phyloP scores from a whole-genome alignment of 192 early-diverging fungal species.

The Coemansia sp. region DNA sequence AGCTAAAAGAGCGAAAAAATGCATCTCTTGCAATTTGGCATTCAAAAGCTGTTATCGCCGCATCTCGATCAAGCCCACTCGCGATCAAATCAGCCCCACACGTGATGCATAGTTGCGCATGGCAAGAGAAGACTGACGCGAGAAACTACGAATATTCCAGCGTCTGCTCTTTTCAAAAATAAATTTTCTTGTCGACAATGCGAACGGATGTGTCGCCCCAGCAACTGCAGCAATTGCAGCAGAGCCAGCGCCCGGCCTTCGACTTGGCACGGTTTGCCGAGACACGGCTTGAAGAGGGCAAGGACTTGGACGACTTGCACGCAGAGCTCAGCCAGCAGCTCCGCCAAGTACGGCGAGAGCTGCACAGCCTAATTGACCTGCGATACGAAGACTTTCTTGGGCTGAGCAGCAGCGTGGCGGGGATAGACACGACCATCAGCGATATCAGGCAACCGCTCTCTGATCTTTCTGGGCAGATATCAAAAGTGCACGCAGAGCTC shows the following conservation, averaged over 20 bases:
- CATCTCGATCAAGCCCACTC: neutral
- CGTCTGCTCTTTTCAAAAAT: neutral
- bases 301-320: conserved; percentile 20
- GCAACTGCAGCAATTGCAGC: neutral
- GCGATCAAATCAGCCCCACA: neutral
- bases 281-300: conserved; percentile 24
- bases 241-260: conserved; percentile 15
- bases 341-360: conserved; percentile 12
- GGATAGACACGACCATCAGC: conserved; percentile 24
- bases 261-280: conserved; percentile 27
- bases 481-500: conserved; percentile 8
- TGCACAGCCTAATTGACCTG: conserved; percentile 31
- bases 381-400: conserved; percentile 49
- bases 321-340: conserved; percentile 29
- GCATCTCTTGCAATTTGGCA: neutral
- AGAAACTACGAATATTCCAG: neutral
- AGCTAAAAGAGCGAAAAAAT: neutral
- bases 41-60: neutral
- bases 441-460: conserved; percentile 17
- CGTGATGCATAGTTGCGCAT: neutral
- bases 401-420: conserved; percentile 36
- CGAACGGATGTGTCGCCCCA: conserved; percentile 28
- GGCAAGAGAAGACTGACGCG: too few species aligned
- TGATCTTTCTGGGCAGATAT: conserved; percentile 4
- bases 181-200: conserved; percentile 9